Percentiles rank a stretch among this genome's conserved stretches.
Conservation (phyloP, 257 asterid genomes). For the Nicotiana attenuata region DNA sequence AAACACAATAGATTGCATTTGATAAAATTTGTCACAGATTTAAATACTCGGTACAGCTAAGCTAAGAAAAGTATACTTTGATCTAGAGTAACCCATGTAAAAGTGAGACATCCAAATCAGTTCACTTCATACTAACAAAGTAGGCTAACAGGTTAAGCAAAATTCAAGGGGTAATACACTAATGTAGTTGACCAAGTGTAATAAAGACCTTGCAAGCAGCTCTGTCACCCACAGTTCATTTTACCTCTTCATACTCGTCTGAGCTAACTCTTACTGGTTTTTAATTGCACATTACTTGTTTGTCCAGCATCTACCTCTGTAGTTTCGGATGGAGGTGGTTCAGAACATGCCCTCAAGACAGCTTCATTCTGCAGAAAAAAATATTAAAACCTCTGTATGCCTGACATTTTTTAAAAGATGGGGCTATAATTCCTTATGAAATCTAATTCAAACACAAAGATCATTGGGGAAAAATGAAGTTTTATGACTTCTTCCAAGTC, state of each 20-base stretch:
- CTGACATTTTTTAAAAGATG: neutral
- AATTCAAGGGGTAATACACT: neutral
- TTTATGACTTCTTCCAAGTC: neutral
- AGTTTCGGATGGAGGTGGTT: conserved; percentile 45
- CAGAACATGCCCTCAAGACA: conserved; percentile 77
- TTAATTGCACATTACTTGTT: neutral
- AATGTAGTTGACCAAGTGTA: neutral
- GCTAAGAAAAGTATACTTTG: neutral
- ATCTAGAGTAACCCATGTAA: neutral
- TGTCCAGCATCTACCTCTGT: conserved; percentile 21
- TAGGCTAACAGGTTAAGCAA: neutral
- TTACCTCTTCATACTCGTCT: neutral
- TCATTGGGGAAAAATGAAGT: neutral
- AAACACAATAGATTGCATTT: neutral
- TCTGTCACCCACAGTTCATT: no score
- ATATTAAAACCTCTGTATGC: neutral
- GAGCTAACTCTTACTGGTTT: conserved; percentile 22
- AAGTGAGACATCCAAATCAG: neutral
- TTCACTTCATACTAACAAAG: neutral
- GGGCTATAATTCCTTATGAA: neutral
- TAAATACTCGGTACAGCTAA: neutral
- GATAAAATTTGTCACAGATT: neutral
- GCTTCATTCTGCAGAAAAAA: conserved; percentile 76
- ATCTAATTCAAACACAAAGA: neutral
- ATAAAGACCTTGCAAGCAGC: conserved; percentile 1